phyloP scores from a whole-genome alignment of 768 basidiomycete species.

The Cystobasidium onofrii region DNA sequence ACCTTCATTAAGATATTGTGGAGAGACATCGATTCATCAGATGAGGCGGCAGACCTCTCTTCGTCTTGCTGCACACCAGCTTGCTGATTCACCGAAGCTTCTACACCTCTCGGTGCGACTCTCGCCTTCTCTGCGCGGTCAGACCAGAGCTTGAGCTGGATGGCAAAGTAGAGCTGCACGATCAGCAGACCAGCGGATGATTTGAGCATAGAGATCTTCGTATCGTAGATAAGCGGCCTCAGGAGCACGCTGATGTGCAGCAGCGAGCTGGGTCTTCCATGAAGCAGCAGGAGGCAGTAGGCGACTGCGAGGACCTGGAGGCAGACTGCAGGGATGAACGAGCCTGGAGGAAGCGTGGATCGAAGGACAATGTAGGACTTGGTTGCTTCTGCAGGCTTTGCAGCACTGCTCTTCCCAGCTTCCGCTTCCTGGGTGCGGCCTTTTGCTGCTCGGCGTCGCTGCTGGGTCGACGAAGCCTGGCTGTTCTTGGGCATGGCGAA shows the following conservation, averaged over 20 bases:
- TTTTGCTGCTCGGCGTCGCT: neutral
- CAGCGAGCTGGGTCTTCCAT: slow-evolving; percentile 1
- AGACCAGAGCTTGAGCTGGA: slow-evolving; percentile 14
- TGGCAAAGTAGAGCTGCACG: slow-evolving; percentile 25
- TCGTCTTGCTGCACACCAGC: neutral
- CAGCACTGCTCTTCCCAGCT: neutral
- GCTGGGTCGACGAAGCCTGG: neutral
- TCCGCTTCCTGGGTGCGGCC: neutral
- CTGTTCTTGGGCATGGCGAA: neutral
- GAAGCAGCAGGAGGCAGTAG: slow-evolving; percentile 10
- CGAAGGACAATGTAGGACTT: neutral
- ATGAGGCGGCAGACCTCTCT: neutral
- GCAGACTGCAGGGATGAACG: slow-evolving; percentile 11
- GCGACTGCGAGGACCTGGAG: slow-evolving; percentile 2
- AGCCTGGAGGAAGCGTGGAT: neutral
- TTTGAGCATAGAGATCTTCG: neutral
- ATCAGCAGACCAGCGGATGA: neutral
- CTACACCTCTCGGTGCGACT: neutral
- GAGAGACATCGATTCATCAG: neutral
- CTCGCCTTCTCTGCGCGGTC: neutral
- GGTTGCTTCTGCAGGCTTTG: neutral
- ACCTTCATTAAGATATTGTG: neutral
- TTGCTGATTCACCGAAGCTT: too few species aligned
- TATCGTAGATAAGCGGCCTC: neutral
- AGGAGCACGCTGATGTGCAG: neutral